Evolutionary conservation across 116 monocot species (phyloP).

Genomic region (Zostera marina): DNA sequence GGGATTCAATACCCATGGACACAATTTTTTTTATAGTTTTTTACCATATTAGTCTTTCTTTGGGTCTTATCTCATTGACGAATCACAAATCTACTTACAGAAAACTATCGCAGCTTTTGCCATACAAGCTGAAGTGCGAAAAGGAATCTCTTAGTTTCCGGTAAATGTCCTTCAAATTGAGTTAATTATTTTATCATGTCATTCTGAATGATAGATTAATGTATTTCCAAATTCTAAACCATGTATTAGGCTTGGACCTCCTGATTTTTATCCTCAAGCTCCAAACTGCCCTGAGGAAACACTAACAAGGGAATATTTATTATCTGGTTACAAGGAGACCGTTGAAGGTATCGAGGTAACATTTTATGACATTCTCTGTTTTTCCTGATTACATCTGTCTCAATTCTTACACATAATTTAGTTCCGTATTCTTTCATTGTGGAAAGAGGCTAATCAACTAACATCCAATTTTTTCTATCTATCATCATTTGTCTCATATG

Average conservation of each 20-base stretch:
- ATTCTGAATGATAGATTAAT: background rate
- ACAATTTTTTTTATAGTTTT: too few relatives aligned
- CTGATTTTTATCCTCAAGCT: slow-evolving; percentile 84
- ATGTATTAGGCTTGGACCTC: slow-evolving; percentile 66
- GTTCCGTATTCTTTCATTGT: too few relatives aligned
- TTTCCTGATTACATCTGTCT: background rate
- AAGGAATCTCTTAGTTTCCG: slow-evolving; percentile 70
- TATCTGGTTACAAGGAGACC: slow-evolving; percentile 91
- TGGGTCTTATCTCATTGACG: background rate
- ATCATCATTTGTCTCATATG: too few relatives aligned
- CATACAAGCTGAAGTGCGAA: slow-evolving; percentile 91
- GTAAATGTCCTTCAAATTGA: slow-evolving; percentile 19
- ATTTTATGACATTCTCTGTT: background rate
- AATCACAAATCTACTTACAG: background rate
- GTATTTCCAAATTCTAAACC: slow-evolving; percentile 2
- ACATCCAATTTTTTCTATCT: too few relatives aligned
- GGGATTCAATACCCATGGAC: too few relatives aligned
- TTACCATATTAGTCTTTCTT: too few relatives aligned
- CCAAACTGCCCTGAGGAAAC: slow-evolving; percentile 92
- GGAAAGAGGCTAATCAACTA: too few relatives aligned
- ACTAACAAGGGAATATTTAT: slow-evolving; percentile 71
- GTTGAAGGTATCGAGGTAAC: slow-evolving; percentile 97
- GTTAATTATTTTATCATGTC: background rate
- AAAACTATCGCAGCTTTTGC: slow-evolving; percentile 1
- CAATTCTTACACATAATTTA: too few relatives aligned